A percentile compares a stretch with the other conserved stretches of the same genome.
These are phyloP conservation scores for Phaffomyces thermotolerans DNA, from an alignment of 805 yeast genomes.

Conservation along the genomic window DNA sequence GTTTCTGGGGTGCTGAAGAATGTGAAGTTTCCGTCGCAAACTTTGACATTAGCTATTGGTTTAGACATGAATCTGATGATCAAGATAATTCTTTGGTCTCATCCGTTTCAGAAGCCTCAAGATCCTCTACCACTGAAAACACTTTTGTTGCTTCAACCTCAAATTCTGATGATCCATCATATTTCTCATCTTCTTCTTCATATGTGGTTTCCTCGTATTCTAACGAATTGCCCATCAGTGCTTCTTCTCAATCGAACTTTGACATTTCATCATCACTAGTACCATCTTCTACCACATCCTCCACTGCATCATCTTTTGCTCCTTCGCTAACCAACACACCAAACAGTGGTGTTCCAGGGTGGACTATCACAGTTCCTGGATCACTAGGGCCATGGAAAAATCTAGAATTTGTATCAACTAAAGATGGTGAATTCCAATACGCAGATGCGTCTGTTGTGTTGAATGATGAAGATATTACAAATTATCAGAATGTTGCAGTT, in stretches of 20 bases:
- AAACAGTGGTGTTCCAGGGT: slow-evolving; percentile 7
- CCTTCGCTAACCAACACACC: slow-evolving; percentile 1
- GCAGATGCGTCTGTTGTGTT: slow-evolving; percentile 1
- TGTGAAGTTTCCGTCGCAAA: neutral
- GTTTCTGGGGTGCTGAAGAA: neutral
- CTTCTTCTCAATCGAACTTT: too few species aligned
- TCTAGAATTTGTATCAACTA: slow-evolving; percentile 5
- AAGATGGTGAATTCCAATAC: slow-evolving; percentile 6
- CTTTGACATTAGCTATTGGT: neutral
- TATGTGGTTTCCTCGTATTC: too few species aligned
- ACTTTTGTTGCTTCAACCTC: too few species aligned
- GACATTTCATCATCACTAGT: too few species aligned
- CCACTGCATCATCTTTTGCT: neutral
- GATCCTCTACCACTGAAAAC: too few species aligned
- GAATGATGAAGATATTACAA: slow-evolving; percentile 2
- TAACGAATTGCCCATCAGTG: too few species aligned
- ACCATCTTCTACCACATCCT: too few species aligned
- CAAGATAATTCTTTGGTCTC: neutral
- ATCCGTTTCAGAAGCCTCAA: neutral
- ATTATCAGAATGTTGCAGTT: neutral
- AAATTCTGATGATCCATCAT: too few species aligned
- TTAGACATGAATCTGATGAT: neutral
- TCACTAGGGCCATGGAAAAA: slow-evolving; percentile 16
- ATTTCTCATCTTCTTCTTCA: too few species aligned
- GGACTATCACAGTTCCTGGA: slow-evolving; percentile 14